These are phyloP conservation scores for Saccharomycopsis javanensis DNA, from an alignment of 805 yeast species.

Conservation along the genomic window DNA sequence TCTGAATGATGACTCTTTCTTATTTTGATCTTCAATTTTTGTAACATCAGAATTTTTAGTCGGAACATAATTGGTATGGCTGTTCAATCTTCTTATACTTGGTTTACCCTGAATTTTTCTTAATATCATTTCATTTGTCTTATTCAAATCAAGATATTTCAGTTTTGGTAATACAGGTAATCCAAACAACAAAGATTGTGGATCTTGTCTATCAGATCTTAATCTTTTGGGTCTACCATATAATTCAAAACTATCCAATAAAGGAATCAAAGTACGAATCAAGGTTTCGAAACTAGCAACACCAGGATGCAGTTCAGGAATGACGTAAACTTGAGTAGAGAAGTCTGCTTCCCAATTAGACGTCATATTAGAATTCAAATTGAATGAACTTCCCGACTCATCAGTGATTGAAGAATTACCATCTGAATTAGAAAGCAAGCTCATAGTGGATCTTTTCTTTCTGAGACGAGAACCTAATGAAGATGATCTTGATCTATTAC, in stretches of 20 bases:
- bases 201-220: constrained; percentile 45
- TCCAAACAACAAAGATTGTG: constrained; percentile 53
- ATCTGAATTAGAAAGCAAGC: constrained; percentile 10
- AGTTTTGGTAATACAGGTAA: constrained; percentile 66
- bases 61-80: background rate
- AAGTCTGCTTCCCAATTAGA: constrained; percentile 13
- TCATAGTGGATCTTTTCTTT: constrained; percentile 9
- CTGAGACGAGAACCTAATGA: constrained; percentile 15
- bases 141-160: constrained; percentile 36
- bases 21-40: constrained; percentile 2
- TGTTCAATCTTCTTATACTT: constrained; percentile 4
- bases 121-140: constrained; percentile 14
- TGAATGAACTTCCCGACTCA: constrained; percentile 2
- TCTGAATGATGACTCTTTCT: constrained; percentile 8
- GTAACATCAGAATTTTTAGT: background rate
- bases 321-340: constrained; percentile 34
- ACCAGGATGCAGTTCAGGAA: constrained; percentile 66
- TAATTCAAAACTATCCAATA: constrained; percentile 58
- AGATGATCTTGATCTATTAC: constrained; percentile 17
- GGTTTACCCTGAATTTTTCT: constrained; percentile 13
- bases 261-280: constrained; percentile 58
- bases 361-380: constrained; percentile 11
- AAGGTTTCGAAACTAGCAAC: constrained; percentile 65
- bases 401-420: constrained; percentile 9
- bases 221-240: constrained; percentile 68